These are phyloP conservation scores for Sutorius australiensis DNA, from an alignment of 768 basidiomycete genomes.

Conservation along the genomic window DNA sequence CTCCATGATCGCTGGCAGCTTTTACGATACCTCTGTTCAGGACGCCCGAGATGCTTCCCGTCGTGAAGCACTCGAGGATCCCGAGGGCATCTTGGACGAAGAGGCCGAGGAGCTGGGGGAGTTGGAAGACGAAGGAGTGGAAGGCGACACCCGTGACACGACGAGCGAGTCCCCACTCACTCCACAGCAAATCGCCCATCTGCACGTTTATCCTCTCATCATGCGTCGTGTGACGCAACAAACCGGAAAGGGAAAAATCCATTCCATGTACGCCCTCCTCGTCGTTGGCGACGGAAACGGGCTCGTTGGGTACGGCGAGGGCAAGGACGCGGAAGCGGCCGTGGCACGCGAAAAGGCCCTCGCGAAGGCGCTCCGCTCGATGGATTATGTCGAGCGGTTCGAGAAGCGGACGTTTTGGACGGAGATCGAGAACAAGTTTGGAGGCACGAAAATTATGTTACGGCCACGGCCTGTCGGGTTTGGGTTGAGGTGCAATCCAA, in stretches of 20 bases:
- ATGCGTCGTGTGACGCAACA: constrained; percentile 72
- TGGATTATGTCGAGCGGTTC: constrained; percentile 94
- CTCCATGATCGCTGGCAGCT: constrained; percentile 53
- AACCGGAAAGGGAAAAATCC: constrained; percentile 91
- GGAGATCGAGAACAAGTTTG: constrained; percentile 80
- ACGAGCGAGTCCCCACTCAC: constrained; percentile 16
- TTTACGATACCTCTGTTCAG: constrained; percentile 20
- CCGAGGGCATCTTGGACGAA: constrained; percentile 8
- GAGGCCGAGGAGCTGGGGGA: constrained; percentile 17
- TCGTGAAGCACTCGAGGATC: constrained; percentile 3
- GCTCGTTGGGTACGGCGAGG: constrained; percentile 78
- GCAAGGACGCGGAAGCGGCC: constrained; percentile 59
- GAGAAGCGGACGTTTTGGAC: constrained; percentile 96
- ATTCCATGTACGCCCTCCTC: constrained; percentile 55
- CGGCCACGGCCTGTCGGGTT: constrained; percentile 87
- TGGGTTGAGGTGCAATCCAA: constrained; percentile 85
- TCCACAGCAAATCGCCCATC: constrained; percentile 24
- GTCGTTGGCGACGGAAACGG: constrained; percentile 84
- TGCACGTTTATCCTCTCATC: constrained; percentile 42
- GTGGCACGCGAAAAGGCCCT: constrained; percentile 58
- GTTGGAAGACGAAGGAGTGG: constrained; percentile 19
- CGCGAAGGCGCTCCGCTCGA: constrained; percentile 70
- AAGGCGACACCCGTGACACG: constrained; percentile 14
- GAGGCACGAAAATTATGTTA: constrained; percentile 74
- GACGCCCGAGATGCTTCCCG: not conserved